These are phyloP conservation scores for Melastoma candidum DNA, from an alignment of 441 rosid species.

Conservation along the genomic window DNA sequence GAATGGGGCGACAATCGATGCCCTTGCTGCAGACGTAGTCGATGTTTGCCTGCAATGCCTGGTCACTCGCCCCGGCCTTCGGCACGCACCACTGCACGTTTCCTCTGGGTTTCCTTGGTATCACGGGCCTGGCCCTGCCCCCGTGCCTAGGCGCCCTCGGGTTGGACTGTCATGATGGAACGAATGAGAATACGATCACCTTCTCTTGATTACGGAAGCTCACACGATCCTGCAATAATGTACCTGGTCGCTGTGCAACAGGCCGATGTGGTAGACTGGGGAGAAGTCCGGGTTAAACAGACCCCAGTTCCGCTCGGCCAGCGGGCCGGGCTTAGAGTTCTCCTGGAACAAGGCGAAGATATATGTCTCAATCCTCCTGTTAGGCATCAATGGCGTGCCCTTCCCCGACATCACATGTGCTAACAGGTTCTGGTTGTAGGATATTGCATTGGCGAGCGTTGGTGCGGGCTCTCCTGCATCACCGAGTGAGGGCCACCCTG, in stretches of 20 bases:
- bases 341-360: constrained; percentile 54
- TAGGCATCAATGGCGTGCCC: constrained; percentile 70
- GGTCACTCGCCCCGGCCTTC: constrained; percentile 22
- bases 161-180: not conserved
- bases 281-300: constrained; percentile 42
- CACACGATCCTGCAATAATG: too few relatives aligned
- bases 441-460: constrained; percentile 29
- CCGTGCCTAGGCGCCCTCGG: not conserved
- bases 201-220: too few relatives aligned
- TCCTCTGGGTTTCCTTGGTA: not conserved
- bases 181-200: too few relatives aligned
- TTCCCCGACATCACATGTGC: constrained; percentile 22
- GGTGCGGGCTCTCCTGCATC: constrained; percentile 26
- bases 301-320: constrained; percentile 50
- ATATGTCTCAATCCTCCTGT: constrained; percentile 44
- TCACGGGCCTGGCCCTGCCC: not conserved
- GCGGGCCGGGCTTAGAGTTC: constrained; percentile 44
- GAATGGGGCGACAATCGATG: constrained; percentile 30
- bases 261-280: constrained; percentile 38
- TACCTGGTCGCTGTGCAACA: constrained; percentile 31
- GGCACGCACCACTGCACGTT: constrained; percentile 37
- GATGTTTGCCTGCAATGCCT: constrained; percentile 28
- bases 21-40: constrained; percentile 34
- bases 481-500: constrained; percentile 61
- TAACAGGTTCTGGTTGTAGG: constrained; percentile 35